Conservation (phyloP, 2,329 filamentous ascomycete genomes). For the Fusarium nematophilum region DNA sequence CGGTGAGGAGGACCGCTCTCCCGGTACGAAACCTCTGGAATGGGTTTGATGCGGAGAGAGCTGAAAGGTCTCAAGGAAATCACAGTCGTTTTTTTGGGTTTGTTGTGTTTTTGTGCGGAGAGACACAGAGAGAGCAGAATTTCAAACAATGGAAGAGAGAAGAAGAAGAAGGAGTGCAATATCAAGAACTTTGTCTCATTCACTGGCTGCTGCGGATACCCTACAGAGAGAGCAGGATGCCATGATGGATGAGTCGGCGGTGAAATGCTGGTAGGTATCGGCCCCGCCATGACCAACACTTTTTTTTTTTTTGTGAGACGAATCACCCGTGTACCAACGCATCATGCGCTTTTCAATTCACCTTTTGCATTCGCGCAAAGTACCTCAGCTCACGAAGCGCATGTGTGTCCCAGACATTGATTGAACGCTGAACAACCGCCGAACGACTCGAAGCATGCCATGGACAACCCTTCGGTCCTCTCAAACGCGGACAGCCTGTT, state of each 20-base stretch:
- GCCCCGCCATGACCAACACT: no score
- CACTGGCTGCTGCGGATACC: no score
- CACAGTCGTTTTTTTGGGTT: constrained; percentile 30
- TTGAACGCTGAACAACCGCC: constrained; percentile 14
- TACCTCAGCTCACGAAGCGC: constrained; percentile 15
- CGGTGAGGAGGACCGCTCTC: constrained; percentile 31
- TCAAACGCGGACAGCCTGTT: constrained; percentile 14
- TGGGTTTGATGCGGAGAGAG: constrained; percentile 30
- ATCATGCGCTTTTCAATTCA: constrained; percentile 9
- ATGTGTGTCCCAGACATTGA: constrained; percentile 26
- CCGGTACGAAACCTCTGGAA: constrained; percentile 28
- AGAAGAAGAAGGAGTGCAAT: no score
- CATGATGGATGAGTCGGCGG: no score
- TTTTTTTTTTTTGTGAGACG: no score
- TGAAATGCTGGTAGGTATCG: no score
- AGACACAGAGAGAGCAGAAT: no score
- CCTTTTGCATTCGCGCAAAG: constrained; percentile 27
- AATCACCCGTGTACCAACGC: constrained; percentile 14
- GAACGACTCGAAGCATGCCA: constrained; percentile 15
- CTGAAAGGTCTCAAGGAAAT: constrained; percentile 10
- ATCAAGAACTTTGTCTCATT: no score
- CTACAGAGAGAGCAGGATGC: no score
- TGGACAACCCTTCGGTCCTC: constrained; percentile 12
- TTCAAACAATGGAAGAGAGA: no score
- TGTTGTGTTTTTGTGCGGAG: no score